These are phyloP conservation scores for Escovopsis weberi DNA, from an alignment of 2,329 filamentous ascomycete species.

Conservation along the genomic window DNA sequence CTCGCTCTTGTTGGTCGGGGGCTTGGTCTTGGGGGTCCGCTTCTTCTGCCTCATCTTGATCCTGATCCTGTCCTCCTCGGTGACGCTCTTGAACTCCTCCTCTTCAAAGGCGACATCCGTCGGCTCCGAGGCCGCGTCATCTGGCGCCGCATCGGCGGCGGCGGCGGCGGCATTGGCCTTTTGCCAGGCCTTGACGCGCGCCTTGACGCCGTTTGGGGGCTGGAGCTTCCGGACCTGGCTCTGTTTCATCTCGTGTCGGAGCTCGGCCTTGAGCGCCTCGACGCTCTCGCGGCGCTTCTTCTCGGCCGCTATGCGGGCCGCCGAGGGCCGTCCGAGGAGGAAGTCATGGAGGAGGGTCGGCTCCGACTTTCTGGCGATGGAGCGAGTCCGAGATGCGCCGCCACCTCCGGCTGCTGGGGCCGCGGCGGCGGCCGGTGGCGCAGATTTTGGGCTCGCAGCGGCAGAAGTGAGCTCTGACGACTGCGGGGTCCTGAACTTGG, in stretches of 20 bases:
- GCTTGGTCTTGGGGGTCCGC: constrained; percentile 16
- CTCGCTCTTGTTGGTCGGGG: constrained; percentile 6
- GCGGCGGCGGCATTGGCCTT: constrained; percentile 57
- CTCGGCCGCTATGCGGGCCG: constrained; percentile 38
- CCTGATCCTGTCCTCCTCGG: constrained; percentile 43
- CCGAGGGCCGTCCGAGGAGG: constrained; percentile 39
- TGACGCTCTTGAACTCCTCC: constrained; percentile 43
- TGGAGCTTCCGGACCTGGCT: constrained; percentile 43
- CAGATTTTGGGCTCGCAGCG: constrained; percentile 1
- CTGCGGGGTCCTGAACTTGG: constrained; percentile 3
- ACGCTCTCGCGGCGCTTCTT: constrained; percentile 41
- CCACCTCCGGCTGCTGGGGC: constrained; percentile 18
- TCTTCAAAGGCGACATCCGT: constrained; percentile 46
- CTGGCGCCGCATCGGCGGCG: constrained; percentile 29
- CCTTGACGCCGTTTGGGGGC: constrained; percentile 54
- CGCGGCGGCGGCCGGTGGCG: too few species aligned
- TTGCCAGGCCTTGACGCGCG: constrained; percentile 77
- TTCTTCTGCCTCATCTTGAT: constrained; percentile 39
- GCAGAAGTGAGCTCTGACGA: constrained; percentile 4
- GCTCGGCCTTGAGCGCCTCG: constrained; percentile 41
- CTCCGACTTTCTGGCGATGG: constrained; percentile 24
- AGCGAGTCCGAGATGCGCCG: constrained; percentile 16
- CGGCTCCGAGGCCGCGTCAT: constrained; percentile 40
- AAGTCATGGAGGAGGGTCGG: constrained; percentile 41
- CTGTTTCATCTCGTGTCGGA: constrained; percentile 40